These are phyloP conservation scores for Handroanthus guayacan DNA, from an alignment of 257 asterid species.

Conservation along the genomic window DNA sequence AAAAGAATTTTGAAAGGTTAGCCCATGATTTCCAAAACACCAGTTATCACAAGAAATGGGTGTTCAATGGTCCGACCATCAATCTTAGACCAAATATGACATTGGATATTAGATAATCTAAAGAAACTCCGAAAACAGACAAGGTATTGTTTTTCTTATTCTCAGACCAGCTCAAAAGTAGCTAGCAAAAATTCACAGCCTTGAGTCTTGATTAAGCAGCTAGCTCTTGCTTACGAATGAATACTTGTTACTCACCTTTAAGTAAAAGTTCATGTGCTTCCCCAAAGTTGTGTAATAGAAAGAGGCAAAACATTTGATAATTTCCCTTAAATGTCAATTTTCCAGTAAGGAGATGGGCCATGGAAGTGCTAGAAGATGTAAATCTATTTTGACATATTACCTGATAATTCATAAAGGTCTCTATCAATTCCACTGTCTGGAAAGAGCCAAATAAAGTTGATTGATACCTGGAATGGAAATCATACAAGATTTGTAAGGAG, in stretches of 20 bases:
- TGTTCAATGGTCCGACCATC: not conserved
- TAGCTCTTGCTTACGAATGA: slow-evolving; percentile 4
- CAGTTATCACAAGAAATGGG: not conserved
- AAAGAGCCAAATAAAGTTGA: slow-evolving; percentile 91
- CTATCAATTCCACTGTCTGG: slow-evolving; percentile 93
- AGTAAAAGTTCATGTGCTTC: not conserved
- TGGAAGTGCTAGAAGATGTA: not conserved
- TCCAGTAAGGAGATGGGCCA: slow-evolving; percentile 1
- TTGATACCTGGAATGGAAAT: slow-evolving; percentile 71
- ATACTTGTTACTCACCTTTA: not conserved
- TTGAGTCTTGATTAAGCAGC: not conserved
- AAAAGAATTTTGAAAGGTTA: not conserved
- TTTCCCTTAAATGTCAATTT: not conserved
- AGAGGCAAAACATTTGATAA: not conserved
- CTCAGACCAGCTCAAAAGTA: slow-evolving; percentile 3
- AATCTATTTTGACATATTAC: slow-evolving; percentile 38
- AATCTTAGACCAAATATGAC: not conserved
- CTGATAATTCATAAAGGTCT: slow-evolving; percentile 99
- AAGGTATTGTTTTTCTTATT: not conserved
- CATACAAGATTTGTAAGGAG: not conserved
- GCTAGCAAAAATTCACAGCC: not conserved
- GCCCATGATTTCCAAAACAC: not conserved
- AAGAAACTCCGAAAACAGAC: not conserved
- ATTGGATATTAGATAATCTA: not conserved
- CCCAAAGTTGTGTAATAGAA: not conserved